Percentiles rank a stretch among this genome's conserved stretches.
Evolutionary conservation across 2,329 filamentous ascomycete genomes (phyloP).

Genomic region (Dothidotthia symphoricarpi): DNA sequence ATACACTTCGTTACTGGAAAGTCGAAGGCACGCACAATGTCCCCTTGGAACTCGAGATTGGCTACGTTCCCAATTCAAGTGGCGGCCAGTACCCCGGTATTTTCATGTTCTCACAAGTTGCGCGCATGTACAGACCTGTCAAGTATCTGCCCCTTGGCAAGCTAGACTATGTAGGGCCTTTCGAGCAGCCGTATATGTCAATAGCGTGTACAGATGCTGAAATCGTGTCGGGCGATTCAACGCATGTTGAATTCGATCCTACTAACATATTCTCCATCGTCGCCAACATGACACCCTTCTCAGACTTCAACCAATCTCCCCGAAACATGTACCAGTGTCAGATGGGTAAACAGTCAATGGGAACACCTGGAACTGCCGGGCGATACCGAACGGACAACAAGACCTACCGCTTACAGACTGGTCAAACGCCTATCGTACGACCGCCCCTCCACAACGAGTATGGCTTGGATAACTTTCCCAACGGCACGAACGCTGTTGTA

Average conservation of each 20-base stretch:
- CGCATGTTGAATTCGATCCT: constrained; percentile 89
- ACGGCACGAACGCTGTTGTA: constrained; percentile 91
- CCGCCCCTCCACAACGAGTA: constrained; percentile 93
- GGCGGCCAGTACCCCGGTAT: constrained; percentile 95
- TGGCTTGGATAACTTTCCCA: constrained; percentile 96
- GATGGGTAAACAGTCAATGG: constrained; percentile 96
- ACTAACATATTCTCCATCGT: constrained; percentile 97
- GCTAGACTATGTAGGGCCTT: constrained; percentile 83
- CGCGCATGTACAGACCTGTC: constrained; percentile 84
- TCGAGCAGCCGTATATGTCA: constrained; percentile 98
- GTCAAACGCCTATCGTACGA: constrained; percentile 90
- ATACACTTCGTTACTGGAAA: constrained; percentile 92
- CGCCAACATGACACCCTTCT: constrained; percentile 98
- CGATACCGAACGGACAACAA: constrained; percentile 95
- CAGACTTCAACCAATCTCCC: constrained; percentile 96
- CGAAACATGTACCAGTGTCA: constrained; percentile 94
- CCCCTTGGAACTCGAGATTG: constrained; percentile 83
- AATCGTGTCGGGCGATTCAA: constrained; percentile 81
- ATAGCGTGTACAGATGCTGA: constrained; percentile 90
- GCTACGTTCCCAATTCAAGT: constrained; percentile 81
- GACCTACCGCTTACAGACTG: constrained; percentile 88
- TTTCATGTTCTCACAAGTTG: constrained; percentile 84
- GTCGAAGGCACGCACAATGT: constrained; percentile 80
- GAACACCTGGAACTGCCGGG: constrained; percentile 83
- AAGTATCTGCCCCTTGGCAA: constrained; percentile 87